Evolutionary conservation across 805 yeast genomes (phyloP), one percentile per base, ranked within the genome.

Genomic region (Starmerella riodocensis): DNA sequence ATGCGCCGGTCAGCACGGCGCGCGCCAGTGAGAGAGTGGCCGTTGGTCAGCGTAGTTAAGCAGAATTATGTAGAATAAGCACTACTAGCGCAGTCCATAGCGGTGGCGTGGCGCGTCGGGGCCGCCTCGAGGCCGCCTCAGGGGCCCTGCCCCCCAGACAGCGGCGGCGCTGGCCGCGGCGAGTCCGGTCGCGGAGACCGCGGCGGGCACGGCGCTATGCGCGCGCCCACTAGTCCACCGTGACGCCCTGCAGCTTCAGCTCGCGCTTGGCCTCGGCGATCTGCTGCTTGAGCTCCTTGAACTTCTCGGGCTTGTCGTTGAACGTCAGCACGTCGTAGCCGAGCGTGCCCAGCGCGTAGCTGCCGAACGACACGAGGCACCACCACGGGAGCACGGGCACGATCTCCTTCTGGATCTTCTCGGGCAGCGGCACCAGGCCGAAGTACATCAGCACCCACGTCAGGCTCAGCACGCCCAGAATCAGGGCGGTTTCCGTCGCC

Each of bases 351-450:
- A 77, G 65, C 14, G 84, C 74, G 53, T 74, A 78, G 29, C 78
- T 63, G 22, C 85, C 85, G 56, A 77, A 76, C 2, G 77, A 52
- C 26, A 78, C 79, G 45, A 78, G 61, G 0, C 65, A 69, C 85
- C 84, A 78, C 65, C 69, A 76, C 25, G 85, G 85, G 42, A 78
- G 51, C 42, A 66, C 75, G 8, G 84, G 84, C 45, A 78, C 59
- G 36, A 77, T 67, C 48, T 74, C 74, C 21, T 61, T 52, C 34
- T 65, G 68, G 49, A 77, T 51, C 24, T 56, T 49, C n/a, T 55
- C 58, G 7, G 73, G 64, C 5, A 70, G 59, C 32, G 84, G 84
- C 41, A 78, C 60, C 29, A 68, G 66, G 13, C 75, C 76, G 14
- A 63, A 48, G 43, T 56, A 57, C 21, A 76, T 61, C 3, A 74